phyloP scores from a whole-genome alignment of 768 basidiomycete species.

The Russula brevipes region DNA sequence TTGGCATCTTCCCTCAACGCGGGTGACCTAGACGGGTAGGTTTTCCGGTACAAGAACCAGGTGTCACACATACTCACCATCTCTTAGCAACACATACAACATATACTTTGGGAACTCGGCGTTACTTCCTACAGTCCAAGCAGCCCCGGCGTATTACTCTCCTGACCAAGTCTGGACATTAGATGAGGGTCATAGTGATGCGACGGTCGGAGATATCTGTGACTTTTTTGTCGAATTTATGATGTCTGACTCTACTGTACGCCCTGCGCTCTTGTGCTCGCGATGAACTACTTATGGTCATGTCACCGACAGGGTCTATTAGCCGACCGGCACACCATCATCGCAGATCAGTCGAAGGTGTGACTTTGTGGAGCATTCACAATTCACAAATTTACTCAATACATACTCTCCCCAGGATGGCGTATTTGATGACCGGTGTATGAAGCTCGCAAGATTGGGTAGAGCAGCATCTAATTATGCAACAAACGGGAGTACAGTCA shows the following conservation, averaged over 20 bases:
- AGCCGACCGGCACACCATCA: constrained; percentile 59
- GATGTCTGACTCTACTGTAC: constrained; percentile 69
- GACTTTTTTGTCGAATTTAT: constrained; percentile 81
- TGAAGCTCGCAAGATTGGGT: constrained; percentile 39
- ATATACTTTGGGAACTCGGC: constrained; percentile 47
- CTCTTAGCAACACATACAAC: constrained; percentile 57
- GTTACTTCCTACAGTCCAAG: constrained; percentile 48
- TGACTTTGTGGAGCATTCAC: constrained; percentile 1
- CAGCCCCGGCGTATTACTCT: constrained; percentile 50
- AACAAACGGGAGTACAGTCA: constrained; percentile 64
- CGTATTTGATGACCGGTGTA: constrained; percentile 51
- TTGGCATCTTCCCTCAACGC: neutral
- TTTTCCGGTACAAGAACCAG: neutral
- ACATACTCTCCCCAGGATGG: constrained; percentile 43
- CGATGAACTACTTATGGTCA: neutral
- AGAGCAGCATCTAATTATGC: constrained; percentile 70
- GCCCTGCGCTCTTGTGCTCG: constrained; percentile 15
- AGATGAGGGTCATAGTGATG: constrained; percentile 32
- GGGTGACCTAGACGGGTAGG: constrained; percentile 66
- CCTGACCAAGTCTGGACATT: constrained; percentile 28
- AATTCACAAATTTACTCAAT: neutral
- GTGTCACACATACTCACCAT: neutral
- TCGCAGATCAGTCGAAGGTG: constrained; percentile 72
- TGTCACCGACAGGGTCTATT: constrained; percentile 51
- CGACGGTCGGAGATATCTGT: constrained; percentile 58